These are phyloP conservation scores for Stephania cephalantha DNA, from an alignment of 164 flowering plant species.

Conservation along the genomic window DNA sequence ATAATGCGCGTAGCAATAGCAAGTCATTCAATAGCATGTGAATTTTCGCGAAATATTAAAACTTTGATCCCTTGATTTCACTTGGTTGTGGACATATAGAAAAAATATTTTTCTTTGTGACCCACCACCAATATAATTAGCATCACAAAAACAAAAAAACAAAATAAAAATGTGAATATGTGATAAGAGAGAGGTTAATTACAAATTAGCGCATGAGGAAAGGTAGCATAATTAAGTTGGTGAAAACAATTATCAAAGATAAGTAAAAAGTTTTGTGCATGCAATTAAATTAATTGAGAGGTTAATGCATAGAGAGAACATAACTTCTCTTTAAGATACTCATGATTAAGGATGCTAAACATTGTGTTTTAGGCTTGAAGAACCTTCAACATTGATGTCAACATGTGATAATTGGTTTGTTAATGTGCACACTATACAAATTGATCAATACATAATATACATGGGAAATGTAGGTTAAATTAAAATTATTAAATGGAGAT, in stretches of 20 bases:
- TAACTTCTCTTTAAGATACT: not conserved
- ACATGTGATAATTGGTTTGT: not conserved
- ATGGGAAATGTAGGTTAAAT: not conserved
- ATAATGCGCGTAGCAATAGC: too few relatives aligned
- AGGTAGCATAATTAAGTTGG: not conserved
- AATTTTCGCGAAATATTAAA: too few relatives aligned
- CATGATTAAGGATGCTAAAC: not conserved
- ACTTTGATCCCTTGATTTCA: not conserved
- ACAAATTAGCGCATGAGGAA: too few relatives aligned
- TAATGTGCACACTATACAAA: not conserved
- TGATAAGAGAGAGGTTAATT: not conserved
- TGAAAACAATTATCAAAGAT: not conserved
- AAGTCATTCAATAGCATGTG: too few relatives aligned
- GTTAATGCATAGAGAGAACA: not conserved
- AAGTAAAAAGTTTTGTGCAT: not conserved
- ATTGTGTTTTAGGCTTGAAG: conserved; percentile 2
- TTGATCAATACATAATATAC: not conserved
- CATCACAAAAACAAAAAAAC: too few relatives aligned
- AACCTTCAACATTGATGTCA: conserved; percentile 1
- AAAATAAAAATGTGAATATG: too few relatives aligned
- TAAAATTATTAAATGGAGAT: not conserved
- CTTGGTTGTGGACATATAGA: not conserved
- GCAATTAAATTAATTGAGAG: not conserved
- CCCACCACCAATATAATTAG: too few relatives aligned
- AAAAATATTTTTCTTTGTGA: not conserved